phyloP scores from a whole-genome alignment of 108 stramenopile genomes.

The Skeletonema costatum region DNA sequence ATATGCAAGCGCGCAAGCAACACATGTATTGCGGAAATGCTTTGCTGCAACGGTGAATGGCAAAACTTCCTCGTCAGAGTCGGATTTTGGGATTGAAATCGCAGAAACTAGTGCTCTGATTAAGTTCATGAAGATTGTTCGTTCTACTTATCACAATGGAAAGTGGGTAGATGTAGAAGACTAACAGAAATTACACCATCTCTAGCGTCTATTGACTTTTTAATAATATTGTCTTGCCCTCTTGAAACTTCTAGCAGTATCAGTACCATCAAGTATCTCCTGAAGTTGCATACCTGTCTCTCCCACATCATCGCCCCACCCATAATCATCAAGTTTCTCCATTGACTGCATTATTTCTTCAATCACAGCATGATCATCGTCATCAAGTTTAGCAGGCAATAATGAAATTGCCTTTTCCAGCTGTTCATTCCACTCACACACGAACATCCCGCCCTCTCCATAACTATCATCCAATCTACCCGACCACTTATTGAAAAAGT shows the following conservation, averaged over 20 bases:
- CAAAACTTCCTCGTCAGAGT: background rate
- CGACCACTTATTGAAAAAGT: background rate
- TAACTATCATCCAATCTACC: background rate
- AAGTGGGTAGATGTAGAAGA: conserved; percentile 66
- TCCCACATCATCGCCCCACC: background rate
- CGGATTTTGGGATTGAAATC: conserved; percentile 79
- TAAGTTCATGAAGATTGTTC: conserved; percentile 68
- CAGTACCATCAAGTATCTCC: background rate
- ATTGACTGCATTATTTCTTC: background rate
- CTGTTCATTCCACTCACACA: background rate
- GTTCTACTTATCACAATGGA: conserved; percentile 68
- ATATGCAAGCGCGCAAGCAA: conserved; percentile 80
- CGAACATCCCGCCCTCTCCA: background rate
- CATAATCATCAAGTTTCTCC: background rate
- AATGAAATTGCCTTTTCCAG: background rate
- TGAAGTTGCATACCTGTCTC: background rate
- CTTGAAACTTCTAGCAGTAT: background rate
- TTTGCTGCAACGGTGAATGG: conserved; percentile 55
- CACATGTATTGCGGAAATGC: conserved; percentile 64
- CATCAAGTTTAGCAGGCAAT: background rate
- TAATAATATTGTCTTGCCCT: background rate
- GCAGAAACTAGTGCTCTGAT: conserved; percentile 71
- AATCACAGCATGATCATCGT: background rate
- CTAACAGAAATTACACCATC: background rate
- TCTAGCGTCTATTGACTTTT: too few relatives aligned